Conservation (phyloP, 2,329 filamentous ascomycete genomes). For the Neopestalotiopsis rosae region DNA sequence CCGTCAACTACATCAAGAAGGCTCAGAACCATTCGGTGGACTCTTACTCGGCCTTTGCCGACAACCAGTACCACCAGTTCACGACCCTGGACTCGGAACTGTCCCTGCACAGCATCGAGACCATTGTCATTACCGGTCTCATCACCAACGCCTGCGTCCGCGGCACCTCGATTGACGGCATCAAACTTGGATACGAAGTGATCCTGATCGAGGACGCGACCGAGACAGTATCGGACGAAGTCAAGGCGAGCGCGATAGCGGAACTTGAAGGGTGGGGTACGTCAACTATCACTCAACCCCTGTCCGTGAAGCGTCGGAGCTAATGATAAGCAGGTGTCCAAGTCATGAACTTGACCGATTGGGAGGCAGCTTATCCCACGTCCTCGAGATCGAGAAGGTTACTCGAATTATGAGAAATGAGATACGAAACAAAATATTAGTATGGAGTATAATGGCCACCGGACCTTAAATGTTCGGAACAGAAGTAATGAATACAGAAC, state of each 20-base stretch:
- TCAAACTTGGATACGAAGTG: slow-evolving; percentile 27
- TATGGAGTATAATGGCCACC: too few relatives aligned
- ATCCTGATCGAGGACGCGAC: slow-evolving; percentile 27
- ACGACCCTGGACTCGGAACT: slow-evolving; percentile 27
- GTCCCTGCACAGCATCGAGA: slow-evolving; percentile 25
- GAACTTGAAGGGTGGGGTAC: slow-evolving; percentile 26
- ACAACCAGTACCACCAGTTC: slow-evolving; percentile 29
- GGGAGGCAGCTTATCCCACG: slow-evolving; percentile 8
- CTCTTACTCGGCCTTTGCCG: slow-evolving; percentile 28
- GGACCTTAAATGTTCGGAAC: too few relatives aligned
- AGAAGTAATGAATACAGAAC: too few relatives aligned
- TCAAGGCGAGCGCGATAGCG: slow-evolving; percentile 23
- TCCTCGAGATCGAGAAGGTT: neutral
- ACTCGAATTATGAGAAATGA: neutral
- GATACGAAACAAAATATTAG: too few relatives aligned
- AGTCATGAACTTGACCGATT: slow-evolving; percentile 11
- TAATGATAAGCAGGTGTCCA: slow-evolving; percentile 9
- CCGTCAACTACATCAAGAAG: slow-evolving; percentile 29
- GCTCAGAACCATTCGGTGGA: slow-evolving; percentile 28
- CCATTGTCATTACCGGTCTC: slow-evolving; percentile 25
- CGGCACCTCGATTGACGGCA: slow-evolving; percentile 27
- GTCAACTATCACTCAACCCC: neutral
- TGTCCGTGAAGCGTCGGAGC: neutral
- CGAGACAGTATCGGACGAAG: slow-evolving; percentile 22
- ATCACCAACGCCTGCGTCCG: slow-evolving; percentile 27